Percentiles rank a stretch among this genome's conserved stretches.
phyloP scores from a whole-genome alignment of 176 grass and related monocot species.

The Guadua angustifolia region DNA sequence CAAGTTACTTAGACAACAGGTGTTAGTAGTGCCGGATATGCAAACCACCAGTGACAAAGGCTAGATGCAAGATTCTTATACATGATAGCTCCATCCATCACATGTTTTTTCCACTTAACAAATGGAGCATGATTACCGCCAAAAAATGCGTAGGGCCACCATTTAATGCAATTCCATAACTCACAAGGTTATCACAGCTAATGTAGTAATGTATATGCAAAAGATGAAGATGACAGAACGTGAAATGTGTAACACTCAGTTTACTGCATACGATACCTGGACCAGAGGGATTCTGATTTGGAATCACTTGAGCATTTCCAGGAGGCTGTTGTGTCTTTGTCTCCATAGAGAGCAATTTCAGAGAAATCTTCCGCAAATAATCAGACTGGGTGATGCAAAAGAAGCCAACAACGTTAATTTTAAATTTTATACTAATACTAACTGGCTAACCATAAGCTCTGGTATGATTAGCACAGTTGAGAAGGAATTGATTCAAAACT shows the following conservation, averaged over 20 bases:
- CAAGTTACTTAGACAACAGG: neutral
- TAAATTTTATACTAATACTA: neutral
- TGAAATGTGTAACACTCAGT: neutral
- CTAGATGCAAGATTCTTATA: conserved; percentile 24
- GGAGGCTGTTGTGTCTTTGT: conserved; percentile 65
- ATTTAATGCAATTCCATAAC: neutral
- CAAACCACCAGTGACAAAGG: neutral
- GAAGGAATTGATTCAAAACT: conserved; percentile 11
- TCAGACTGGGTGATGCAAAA: conserved; percentile 63
- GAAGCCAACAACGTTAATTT: conserved; percentile 27
- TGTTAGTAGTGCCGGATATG: neutral
- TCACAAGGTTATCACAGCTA: neutral
- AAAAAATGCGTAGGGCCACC: neutral
- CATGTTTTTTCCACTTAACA: neutral
- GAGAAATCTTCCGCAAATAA: conserved; percentile 91
- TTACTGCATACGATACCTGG: conserved; percentile 50
- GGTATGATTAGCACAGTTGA: neutral
- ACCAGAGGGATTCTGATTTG: conserved; percentile 59
- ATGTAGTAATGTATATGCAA: neutral
- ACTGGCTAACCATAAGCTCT: neutral
- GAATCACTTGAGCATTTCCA: conserved; percentile 55
- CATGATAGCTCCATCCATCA: neutral
- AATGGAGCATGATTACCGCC: neutral
- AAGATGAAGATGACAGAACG: neutral
- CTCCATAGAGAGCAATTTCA: conserved; percentile 89